Base-by-base conservation (phyloP, 176 grass and related monocot species). In the Carex kokanica region DNA sequence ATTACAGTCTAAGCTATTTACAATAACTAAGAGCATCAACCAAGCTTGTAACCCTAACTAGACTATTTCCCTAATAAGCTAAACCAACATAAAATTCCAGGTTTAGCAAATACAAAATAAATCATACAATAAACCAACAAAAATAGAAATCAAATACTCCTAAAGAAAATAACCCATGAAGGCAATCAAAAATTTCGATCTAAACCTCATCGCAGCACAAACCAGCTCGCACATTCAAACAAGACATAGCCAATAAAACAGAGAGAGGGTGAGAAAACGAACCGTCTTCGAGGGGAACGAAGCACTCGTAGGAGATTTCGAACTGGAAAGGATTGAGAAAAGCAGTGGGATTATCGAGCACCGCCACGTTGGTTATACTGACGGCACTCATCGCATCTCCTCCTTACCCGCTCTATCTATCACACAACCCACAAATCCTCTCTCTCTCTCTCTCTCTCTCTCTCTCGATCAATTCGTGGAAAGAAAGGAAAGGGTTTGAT, bases 221-320 rank as follows among this genome's bases (percentile, higher is more conserved):
- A 67, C 14, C 56, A 61, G 20, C n/a, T 53, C 60, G 51, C 14
- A 29, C 52, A 3, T 20, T 53, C 80, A 27, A 66, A 54, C 51
- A 40, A 12, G 18, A 53, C 45, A 49, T 49, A 10, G 10, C 45
- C 45, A 11, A 45, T 45, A 13, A 8, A 25, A 25, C 20, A 17
- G n/a, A 16, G 41, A 29, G 31, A 23, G 38, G 0, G 17, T 0
- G 5, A 27, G 21, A 56, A 52, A 84, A 20, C 74, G 9, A 87
- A 95, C 96, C 96, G 32, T 99, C 96, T 68, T 99, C 91, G 53
- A 99, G 96, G 5, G 96, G 89, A 51, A 99, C 86, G 87, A 99
- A 88, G 85, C 96, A 99, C 91, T 99, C 96, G 93, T 99, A 99
- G 84, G 96, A 95, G 84, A 99, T 99, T 93, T 99, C 96, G 89